Evolutionary conservation across 345 rosid genomes (phyloP).

Genomic region (Citrus mangshanensis): DNA sequence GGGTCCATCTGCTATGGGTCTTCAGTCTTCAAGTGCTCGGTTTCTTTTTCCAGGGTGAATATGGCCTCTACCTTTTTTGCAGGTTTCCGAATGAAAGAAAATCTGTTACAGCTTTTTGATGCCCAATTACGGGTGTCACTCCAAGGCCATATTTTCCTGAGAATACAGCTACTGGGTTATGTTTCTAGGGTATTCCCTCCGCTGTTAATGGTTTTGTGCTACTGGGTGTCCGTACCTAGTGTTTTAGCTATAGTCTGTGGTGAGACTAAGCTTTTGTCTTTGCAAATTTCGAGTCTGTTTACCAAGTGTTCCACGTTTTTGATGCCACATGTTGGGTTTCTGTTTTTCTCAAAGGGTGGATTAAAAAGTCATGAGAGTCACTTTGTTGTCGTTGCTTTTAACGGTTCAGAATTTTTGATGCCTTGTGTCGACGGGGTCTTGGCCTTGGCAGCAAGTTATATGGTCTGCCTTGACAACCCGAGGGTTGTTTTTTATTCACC

Average conservation of each 20-base stretch:
- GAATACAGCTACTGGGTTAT: conserved; percentile 45
- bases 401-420: conserved; percentile 23
- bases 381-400: conserved; percentile 17
- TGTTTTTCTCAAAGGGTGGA: conserved; percentile 30
- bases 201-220: conserved; percentile 23
- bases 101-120: conserved; percentile 43
- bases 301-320: conserved; percentile 26
- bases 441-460: conserved; percentile 45
- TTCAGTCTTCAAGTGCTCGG: conserved; percentile 29
- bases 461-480: conserved; percentile 40
- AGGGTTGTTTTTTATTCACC: conserved; percentile 30
- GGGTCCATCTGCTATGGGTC: conserved; percentile 66
- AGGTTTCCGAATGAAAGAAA: conserved; percentile 31
- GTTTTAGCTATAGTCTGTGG: conserved; percentile 38
- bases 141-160: conserved; percentile 44
- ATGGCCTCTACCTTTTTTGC: conserved; percentile 43
- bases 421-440: conserved; percentile 32
- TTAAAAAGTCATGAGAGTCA: not conserved
- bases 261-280: conserved; percentile 22
- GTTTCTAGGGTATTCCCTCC: conserved; percentile 18
- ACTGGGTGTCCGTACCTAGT: conserved; percentile 29
- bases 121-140: conserved; percentile 14
- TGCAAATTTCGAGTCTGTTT: conserved; percentile 19
- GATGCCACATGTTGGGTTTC: conserved; percentile 21
- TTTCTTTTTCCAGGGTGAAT: conserved; percentile 55